These are phyloP conservation scores for Exophiala bonariae DNA, from an alignment of 2,329 filamentous ascomycete genomes.

Conservation along the genomic window DNA sequence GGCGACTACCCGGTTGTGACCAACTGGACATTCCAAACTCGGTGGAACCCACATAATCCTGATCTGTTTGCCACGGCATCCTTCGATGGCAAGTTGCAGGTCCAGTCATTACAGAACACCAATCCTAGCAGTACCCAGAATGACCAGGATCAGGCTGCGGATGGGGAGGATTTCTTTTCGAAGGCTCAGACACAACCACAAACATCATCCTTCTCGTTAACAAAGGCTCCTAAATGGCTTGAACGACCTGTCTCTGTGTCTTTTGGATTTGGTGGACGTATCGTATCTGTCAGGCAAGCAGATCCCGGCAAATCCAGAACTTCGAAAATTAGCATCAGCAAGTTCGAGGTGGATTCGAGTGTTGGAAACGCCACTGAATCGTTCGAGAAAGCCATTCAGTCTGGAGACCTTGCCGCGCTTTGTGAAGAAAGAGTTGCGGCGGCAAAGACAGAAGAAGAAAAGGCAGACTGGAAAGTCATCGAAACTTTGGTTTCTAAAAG, in stretches of 20 bases:
- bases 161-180: constrained; percentile 95
- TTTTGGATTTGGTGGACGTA: constrained; percentile 93
- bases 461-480: constrained; percentile 93
- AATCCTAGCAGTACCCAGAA: constrained; percentile 72
- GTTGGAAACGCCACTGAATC: constrained; percentile 81
- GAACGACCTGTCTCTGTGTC: constrained; percentile 81
- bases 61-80: constrained; percentile 91
- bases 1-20: constrained; percentile 96
- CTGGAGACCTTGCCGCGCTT: constrained; percentile 74
- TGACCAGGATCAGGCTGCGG: constrained; percentile 66
- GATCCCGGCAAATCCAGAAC: constrained; percentile 62
- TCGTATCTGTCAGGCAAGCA: constrained; percentile 69
- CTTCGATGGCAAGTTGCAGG: constrained; percentile 92
- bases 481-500: constrained; percentile 82
- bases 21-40: constrained; percentile 98
- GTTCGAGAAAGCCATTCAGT: constrained; percentile 79
- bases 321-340: constrained; percentile 80
- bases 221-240: constrained; percentile 86
- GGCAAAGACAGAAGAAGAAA: constrained; percentile 84
- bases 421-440: constrained; percentile 76
- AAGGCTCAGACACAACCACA: constrained; percentile 91
- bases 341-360: constrained; percentile 84
- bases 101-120: constrained; percentile 93
- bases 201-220: constrained; percentile 81
- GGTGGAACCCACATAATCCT: constrained; percentile 91